Conservation (phyloP, 2,329 filamentous ascomycete species). For the Monosporascus sp. region DNA sequence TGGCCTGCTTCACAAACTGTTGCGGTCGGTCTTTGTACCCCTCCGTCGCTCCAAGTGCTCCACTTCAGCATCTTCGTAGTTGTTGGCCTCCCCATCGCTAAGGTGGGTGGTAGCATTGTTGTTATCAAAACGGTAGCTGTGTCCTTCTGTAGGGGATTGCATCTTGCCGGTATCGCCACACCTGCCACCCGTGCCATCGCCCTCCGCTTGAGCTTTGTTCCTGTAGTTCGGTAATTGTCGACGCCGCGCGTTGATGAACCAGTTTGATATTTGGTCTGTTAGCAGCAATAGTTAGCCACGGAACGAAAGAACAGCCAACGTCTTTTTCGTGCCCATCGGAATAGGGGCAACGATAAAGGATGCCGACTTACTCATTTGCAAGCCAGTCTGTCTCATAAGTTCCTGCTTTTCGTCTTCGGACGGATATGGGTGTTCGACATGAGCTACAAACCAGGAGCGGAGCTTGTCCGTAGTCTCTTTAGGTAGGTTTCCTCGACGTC, state of each 20-base stretch:
- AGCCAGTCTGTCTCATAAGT: slow-evolving; percentile 68
- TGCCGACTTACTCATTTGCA: slow-evolving; percentile 67
- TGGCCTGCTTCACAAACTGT: slow-evolving; percentile 36
- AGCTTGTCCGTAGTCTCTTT: slow-evolving; percentile 83
- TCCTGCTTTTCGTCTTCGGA: slow-evolving; percentile 84
- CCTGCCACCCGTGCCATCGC: slow-evolving; percentile 40
- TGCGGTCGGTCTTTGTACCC: slow-evolving; percentile 36
- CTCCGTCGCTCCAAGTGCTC: slow-evolving; percentile 29
- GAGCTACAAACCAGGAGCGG: slow-evolving; percentile 72
- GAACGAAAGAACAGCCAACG: neutral
- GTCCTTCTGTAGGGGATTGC: slow-evolving; percentile 32
- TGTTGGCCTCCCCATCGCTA: slow-evolving; percentile 43
- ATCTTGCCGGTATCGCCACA: slow-evolving; percentile 30
- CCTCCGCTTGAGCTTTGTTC: slow-evolving; percentile 49
- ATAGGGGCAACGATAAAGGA: neutral
- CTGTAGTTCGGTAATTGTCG: slow-evolving; percentile 59
- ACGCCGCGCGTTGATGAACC: slow-evolving; percentile 74
- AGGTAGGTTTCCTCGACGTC: slow-evolving; percentile 79
- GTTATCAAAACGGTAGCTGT: slow-evolving; percentile 31
- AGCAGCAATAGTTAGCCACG: slow-evolving; percentile 11
- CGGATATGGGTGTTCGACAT: slow-evolving; percentile 77
- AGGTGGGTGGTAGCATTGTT: slow-evolving; percentile 33
- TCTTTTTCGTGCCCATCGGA: neutral
- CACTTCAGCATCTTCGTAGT: slow-evolving; percentile 39
- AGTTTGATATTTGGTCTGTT: slow-evolving; percentile 68